These are phyloP conservation scores for Neoboletus subvelutipes DNA, from an alignment of 768 basidiomycete genomes.

Conservation along the genomic window DNA sequence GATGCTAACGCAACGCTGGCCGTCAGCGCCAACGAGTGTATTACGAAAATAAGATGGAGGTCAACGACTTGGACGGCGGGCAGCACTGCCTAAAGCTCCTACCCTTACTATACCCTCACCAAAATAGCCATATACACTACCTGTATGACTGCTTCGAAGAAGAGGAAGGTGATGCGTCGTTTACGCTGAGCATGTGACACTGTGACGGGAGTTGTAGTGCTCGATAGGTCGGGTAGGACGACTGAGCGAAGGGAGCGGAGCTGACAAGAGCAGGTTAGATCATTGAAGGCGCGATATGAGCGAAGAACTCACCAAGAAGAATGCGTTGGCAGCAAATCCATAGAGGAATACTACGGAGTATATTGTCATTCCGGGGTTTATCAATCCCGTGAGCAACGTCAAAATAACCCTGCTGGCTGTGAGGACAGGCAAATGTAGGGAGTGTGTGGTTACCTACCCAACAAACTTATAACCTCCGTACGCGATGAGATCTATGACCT, in stretches of 20 bases:
- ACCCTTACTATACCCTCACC: constrained; percentile 51
- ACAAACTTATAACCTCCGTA: constrained; percentile 99
- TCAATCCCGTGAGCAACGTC: constrained; percentile 69
- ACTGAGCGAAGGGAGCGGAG: constrained; percentile 91
- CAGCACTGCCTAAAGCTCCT: not conserved
- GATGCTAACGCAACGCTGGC: not conserved
- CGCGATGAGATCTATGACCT: constrained; percentile 80
- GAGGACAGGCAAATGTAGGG: not conserved
- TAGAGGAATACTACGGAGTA: constrained; percentile 79
- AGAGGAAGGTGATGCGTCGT: constrained; percentile 86
- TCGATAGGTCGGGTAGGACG: constrained; percentile 75
- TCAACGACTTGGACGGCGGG: not conserved
- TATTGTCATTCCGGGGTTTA: constrained; percentile 59
- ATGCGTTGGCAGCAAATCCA: constrained; percentile 83
- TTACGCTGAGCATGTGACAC: constrained; percentile 78
- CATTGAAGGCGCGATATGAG: not conserved
- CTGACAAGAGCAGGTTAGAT: constrained; percentile 41
- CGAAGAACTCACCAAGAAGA: constrained; percentile 73
- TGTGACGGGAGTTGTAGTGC: constrained; percentile 46
- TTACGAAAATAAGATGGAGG: not conserved
- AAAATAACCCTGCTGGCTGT: constrained; percentile 69
- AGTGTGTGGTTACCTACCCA: constrained; percentile 51
- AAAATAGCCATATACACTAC: constrained; percentile 84
- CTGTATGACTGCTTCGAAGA: constrained; percentile 81
- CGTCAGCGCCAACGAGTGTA: not conserved